Evolutionary conservation across 2,329 filamentous ascomycete genomes (phyloP).

Genomic region (Fusarium udum): DNA sequence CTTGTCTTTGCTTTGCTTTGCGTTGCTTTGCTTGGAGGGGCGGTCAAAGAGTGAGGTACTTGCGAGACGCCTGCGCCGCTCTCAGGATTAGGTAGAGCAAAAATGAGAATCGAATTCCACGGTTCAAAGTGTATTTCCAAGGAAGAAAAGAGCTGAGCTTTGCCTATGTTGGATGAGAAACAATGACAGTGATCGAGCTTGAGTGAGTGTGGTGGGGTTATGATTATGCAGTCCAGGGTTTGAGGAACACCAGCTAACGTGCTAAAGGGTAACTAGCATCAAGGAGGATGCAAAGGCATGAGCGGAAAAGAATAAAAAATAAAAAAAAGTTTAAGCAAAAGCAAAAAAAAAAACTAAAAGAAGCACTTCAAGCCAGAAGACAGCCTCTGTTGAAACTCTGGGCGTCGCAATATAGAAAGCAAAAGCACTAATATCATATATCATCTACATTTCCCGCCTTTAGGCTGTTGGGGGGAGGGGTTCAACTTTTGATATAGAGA

Average conservation of each 20-base stretch:
- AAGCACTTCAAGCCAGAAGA: conserved; percentile 17
- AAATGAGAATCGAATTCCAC: neutral
- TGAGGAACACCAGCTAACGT: conserved; percentile 15
- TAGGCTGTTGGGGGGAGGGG: neutral
- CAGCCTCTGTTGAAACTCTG: conserved; percentile 1
- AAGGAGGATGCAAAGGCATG: conserved; percentile 6
- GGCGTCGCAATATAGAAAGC: conserved; percentile 12
- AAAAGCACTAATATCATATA: conserved; percentile 8
- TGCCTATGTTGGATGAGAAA: conserved; percentile 23
- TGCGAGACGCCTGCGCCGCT: conserved; percentile 38
- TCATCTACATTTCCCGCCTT: neutral
- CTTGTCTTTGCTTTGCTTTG: neutral
- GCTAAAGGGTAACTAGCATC: neutral
- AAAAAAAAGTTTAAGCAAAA: neutral
- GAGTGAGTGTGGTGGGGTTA: conserved; percentile 40
- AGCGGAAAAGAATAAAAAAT: neutral
- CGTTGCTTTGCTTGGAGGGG: conserved; percentile 11
- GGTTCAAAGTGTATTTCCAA: conserved; percentile 12
- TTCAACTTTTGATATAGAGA: neutral
- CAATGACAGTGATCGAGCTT: conserved; percentile 10
- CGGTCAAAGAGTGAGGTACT: conserved; percentile 37
- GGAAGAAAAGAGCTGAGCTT: conserved; percentile 5
- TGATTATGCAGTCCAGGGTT: conserved; percentile 38
- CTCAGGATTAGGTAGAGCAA: neutral
- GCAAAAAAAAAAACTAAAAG: neutral